Evolutionary conservation across 129 eudicot species (phyloP), one percentile per base, ranked within the genome.

Genomic region (Erigeron canadensis): DNA sequence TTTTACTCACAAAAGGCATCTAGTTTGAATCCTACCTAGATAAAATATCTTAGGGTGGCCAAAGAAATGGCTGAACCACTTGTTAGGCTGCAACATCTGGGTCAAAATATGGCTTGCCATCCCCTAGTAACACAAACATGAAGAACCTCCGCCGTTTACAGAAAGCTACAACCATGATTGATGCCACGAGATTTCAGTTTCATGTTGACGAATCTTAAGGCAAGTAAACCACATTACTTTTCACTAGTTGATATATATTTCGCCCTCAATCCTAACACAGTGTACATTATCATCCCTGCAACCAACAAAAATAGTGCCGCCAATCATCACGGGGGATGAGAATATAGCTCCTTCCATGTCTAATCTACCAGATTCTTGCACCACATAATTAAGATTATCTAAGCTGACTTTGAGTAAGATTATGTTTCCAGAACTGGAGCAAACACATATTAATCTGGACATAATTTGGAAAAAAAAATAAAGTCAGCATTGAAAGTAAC

Each of bases 301-400:
- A 67, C 98, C 98, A 39, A 94, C 87, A 69, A 85, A 89, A 73
- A 94, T 74, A 74, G 72, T 74, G 73, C 97, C 96, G 56, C 86
- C 91, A 56, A 87, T 88, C 96, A 94, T 87, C 59, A 94, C 89
- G 0, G 98, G 98, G 0, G 98, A 94, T 15, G 98, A 94, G 76
- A 94, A 94, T 70, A 94, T 77, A 62, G 81, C 95, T 68, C 98
- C 98, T 75, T 79, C 69, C 4, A 94, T 88, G 67, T 86, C 87
- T 9, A 87, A 67, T 76, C 85, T 80, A 73, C 84, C 88, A 77
- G 84, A 82, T 66, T 89, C 86, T 21, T 82, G 60, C 22, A 92
- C 88, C 69, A 47, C 21, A 42, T 56, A 22, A 42, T 65, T 60
- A 77, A 13, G 47, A 59, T 57, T 41, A 57, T 73, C 72, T 34